Evolutionary conservation across 768 basidiomycete species (phyloP), one percentile per base, ranked within the genome.

Genomic region (Mycena maculata): DNA sequence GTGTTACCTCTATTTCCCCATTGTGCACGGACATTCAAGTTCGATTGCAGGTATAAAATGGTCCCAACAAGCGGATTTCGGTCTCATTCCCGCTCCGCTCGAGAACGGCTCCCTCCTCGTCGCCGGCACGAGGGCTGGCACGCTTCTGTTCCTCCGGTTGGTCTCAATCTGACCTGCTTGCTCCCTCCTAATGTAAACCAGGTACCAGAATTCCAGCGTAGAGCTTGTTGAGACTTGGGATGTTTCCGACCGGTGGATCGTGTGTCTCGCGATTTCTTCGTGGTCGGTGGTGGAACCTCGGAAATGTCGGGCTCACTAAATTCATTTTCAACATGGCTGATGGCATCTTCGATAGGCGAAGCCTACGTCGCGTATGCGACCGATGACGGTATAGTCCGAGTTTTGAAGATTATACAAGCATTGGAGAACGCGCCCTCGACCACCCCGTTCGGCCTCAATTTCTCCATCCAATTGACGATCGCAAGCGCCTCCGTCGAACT

Each of bases 111-210:
- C 93, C 4, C 75, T 93, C 0, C 84, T 95, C 5, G 83, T 91
- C n/a, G 76, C 87, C 4, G 93, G 92, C 4, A 92, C 80, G 69
- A 83, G 92, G 25, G 90, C 87, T 1, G 93, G 93, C 20, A 81
- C 81, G 42, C 74, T 94, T 22, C 73, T 82, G 9, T 86, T 94
- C 23, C 73, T 92, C 31, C 85, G 89, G 90, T 90, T 41, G 22
- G 67, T 67, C 18, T 36, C 27, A 28, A 39, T 39, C 27, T 33
- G 16, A 3, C 41, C 12, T 11, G 7, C 18, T 20, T 23, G 20
- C 12, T 20, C 27, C 4, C 23, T 28, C 16, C 38, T 45, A 38
- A 27, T 66, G 23, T 63, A n/a, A n/a, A 2, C 45, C 48, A 81
- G 80, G 36, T 78, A 78, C 54, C 69, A 64, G 12, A 60, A 74